Conservation (phyloP, 805 yeast species). For the Pachysolen tannophilus region DNA sequence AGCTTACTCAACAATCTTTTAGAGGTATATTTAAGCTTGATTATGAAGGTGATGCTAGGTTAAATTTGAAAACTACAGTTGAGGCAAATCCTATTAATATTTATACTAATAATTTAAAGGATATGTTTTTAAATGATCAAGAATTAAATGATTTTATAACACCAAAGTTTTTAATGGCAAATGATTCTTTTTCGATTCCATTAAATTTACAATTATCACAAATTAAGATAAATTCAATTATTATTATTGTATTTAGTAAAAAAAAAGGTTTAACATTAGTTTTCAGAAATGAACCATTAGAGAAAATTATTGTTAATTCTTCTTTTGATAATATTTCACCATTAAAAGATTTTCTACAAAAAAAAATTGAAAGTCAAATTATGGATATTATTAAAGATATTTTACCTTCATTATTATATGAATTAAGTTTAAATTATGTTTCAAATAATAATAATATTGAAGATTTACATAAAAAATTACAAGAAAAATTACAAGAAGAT, state of each 20-base stretch:
- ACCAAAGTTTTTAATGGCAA: conserved; percentile 60
- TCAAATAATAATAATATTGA: conserved; percentile 21
- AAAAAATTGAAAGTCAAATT: conserved; percentile 75
- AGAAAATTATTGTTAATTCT: conserved; percentile 71
- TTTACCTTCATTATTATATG: conserved; percentile 72
- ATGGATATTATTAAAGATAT: conserved; percentile 78
- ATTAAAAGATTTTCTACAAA: conserved; percentile 73
- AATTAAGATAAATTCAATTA: conserved; percentile 69
- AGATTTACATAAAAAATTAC: conserved; percentile 27
- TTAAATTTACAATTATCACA: conserved; percentile 67
- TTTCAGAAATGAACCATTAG: conserved; percentile 83
- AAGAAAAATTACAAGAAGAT: conserved; percentile 22
- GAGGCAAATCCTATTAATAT: conserved; percentile 81
- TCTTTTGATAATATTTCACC: conserved; percentile 84
- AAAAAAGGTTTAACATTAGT: conserved; percentile 81
- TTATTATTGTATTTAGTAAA: conserved; percentile 75
- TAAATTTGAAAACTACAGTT: conserved; percentile 69
- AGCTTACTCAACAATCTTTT: conserved; percentile 65
- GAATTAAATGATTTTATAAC: conserved; percentile 40
- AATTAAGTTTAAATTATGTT: conserved; percentile 62
- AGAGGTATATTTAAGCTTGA: conserved; percentile 76
- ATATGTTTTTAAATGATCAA: conserved; percentile 24
- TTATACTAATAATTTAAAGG: conserved; percentile 30
- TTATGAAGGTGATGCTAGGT: conserved; percentile 68
- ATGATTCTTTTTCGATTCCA: conserved; percentile 69